A percentile compares a stretch with the other conserved stretches of the same genome.
Evolutionary conservation across 495 filamentous ascomycete genomes (phyloP).

Genomic region (Achaetomiella virescens): DNA sequence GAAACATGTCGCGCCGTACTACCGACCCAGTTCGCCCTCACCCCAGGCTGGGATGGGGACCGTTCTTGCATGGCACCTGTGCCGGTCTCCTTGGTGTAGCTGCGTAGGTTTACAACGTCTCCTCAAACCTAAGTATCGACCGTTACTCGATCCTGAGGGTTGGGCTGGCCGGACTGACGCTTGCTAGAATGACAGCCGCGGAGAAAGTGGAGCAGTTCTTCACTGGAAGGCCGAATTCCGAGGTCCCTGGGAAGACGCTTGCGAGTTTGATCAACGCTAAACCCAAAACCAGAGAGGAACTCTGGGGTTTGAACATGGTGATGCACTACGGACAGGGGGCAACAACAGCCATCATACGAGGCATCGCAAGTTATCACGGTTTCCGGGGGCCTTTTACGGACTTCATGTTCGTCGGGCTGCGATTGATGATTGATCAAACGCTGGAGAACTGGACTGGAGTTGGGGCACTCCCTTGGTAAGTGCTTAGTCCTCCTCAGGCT

Average conservation of each 20-base stretch:
- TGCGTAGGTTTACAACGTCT: neutral
- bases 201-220: conserved; percentile 16
- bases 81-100: conserved; percentile 15
- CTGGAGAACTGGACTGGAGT: conserved; percentile 29
- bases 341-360: conserved; percentile 18
- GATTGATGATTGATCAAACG: conserved; percentile 29
- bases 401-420: conserved; percentile 25
- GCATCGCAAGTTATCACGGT: conserved; percentile 23
- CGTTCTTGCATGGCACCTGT: conserved; percentile 8
- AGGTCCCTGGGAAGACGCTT: conserved; percentile 13
- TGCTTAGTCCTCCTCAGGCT: conserved; percentile 2
- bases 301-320: conserved; percentile 14
- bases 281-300: neutral
- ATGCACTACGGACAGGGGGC: conserved; percentile 25
- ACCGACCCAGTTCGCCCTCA: conserved; percentile 1
- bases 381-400: conserved; percentile 30
- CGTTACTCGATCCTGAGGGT: too few species aligned
- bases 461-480: conserved; percentile 19
- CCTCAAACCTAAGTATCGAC: conserved; percentile 5
- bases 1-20: conserved; percentile 5
- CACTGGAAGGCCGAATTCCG: conserved; percentile 8
- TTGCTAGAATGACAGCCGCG: conserved; percentile 12
- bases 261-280: conserved; percentile 1
- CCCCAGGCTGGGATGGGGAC: neutral
- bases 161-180: too few species aligned